Conservation (phyloP, 805 yeast genomes). For the Naumovozyma baii region DNA sequence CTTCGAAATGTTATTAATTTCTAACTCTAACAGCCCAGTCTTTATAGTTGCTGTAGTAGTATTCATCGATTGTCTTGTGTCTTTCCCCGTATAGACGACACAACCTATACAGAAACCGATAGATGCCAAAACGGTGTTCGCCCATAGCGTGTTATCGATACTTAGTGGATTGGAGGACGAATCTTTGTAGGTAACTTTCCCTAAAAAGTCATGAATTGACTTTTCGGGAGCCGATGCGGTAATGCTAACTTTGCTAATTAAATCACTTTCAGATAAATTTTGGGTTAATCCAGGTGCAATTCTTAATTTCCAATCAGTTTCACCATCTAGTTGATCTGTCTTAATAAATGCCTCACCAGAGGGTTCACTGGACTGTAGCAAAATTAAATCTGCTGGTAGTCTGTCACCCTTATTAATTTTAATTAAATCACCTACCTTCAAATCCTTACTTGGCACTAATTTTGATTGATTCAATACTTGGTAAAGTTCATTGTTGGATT, state of each 20-base stretch:
- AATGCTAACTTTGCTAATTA: conserved; percentile 44
- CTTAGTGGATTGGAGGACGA: conserved; percentile 52
- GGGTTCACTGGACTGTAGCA: conserved; percentile 71
- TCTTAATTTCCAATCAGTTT: conserved; percentile 96
- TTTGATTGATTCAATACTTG: conserved; percentile 49
- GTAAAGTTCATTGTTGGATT: conserved; percentile 75
- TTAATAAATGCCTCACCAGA: conserved; percentile 87
- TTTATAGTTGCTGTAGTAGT: conserved; percentile 82
- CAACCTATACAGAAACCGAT: conserved; percentile 79
- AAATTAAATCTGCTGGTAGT: conserved; percentile 86
- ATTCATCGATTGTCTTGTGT: conserved; percentile 92
- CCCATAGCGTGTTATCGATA: conserved; percentile 94
- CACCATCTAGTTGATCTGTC: conserved; percentile 97
- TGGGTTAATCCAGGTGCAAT: conserved; percentile 72
- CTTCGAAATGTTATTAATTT: conserved; percentile 81
- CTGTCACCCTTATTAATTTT: conserved; percentile 70
- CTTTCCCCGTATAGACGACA: conserved; percentile 80
- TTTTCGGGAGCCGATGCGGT: conserved; percentile 75
- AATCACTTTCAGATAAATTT: conserved; percentile 38
- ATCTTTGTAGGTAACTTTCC: conserved; percentile 54
- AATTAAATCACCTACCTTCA: conserved; percentile 82
- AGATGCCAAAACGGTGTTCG: conserved; percentile 92
- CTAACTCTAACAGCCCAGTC: conserved; percentile 81
- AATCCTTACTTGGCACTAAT: conserved; percentile 45
- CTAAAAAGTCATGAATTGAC: conserved; percentile 71